These are phyloP conservation scores for Ophiostoma australiae DNA, from an alignment of 2,329 filamentous ascomycete genomes.

Conservation along the genomic window DNA sequence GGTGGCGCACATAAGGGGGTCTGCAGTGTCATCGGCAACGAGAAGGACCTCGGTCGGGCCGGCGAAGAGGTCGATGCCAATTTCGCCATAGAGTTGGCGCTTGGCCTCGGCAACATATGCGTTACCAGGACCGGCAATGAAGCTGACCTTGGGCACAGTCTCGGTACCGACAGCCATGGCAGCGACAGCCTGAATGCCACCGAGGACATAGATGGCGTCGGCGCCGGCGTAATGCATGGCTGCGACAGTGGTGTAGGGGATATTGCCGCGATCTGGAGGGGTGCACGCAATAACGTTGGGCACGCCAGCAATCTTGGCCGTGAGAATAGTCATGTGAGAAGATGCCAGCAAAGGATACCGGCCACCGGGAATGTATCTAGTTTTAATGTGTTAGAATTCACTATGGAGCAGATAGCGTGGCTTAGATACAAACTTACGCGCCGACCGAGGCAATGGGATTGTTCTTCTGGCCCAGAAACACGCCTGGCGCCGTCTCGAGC, in stretches of 20 bases:
- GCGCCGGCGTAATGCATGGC: slow-evolving; percentile 48
- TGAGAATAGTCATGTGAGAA: slow-evolving; percentile 53
- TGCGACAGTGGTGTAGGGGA: slow-evolving; percentile 47
- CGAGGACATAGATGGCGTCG: slow-evolving; percentile 48
- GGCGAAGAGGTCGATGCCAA: slow-evolving; percentile 51
- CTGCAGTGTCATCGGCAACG: slow-evolving; percentile 44
- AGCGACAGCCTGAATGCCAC: slow-evolving; percentile 54
- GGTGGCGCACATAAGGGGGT: slow-evolving; percentile 43
- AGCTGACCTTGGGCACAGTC: slow-evolving; percentile 51
- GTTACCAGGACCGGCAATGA: slow-evolving; percentile 52
- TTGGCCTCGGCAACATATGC: slow-evolving; percentile 53
- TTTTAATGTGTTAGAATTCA: not conserved
- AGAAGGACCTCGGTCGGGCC: slow-evolving; percentile 51
- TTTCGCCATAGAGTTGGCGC: slow-evolving; percentile 48
- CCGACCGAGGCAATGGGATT: slow-evolving; percentile 45
- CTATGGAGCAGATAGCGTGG: too few species aligned
- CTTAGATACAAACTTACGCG: slow-evolving; percentile 34
- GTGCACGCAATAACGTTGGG: slow-evolving; percentile 48
- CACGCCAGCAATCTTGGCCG: slow-evolving; percentile 51
- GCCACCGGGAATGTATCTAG: slow-evolving; percentile 38
- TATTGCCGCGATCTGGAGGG: slow-evolving; percentile 45
- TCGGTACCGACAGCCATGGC: slow-evolving; percentile 55
- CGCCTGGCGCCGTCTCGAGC: slow-evolving; percentile 46
- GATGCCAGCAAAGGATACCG: slow-evolving; percentile 50
- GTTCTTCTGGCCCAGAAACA: slow-evolving; percentile 48